Base-by-base conservation (phyloP, 2,329 filamentous ascomycete species). In the Microsporum ferrugineum region DNA sequence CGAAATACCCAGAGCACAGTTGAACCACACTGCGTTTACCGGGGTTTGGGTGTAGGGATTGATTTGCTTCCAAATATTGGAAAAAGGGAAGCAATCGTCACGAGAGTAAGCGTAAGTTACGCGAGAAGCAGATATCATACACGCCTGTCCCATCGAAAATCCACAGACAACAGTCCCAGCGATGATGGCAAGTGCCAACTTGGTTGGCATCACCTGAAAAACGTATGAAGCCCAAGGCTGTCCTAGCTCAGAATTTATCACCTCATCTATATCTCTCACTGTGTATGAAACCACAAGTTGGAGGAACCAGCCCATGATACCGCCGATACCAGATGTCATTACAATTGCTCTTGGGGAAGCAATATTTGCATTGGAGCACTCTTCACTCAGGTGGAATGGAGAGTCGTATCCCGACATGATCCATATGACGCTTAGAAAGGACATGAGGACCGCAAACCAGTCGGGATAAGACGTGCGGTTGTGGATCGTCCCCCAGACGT, bases 281-380 rank as follows among this genome's bases (percentile, higher is more conserved):
- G 86, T 89, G 71, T 89, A 89, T 10, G 86, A 86, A 56, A 88
- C 84, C 0, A 88, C 84, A 7, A 88, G 77, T 69, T 89, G 87
- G n/a, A 90, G 73, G 66, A 87, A 83, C 83, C 86, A 90, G 53
- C 87, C 87, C 63, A 87, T 78, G 1, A 86, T 63, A 1, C 86
- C 86, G 4, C 87, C 87, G 1, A 85, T 77, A 1, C 76, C 81
- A 0, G 84, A 84, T 0, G 87, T 89, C 68, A 89, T 76, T 41
- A 88, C 82, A 59, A 89, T 90, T 5, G 87, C 87, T 10, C 87
- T 82, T 0, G 87, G 87, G 7, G 85, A 82, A 34, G 87, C 86
- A 53, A 89, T 74, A 65, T 82, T 84, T 33, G 87, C 87, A 66
- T 89, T 89, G 63, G 83, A 85, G 72, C 87, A 89, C 71, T 90